phyloP scores from a whole-genome alignment of 768 basidiomycete species.

The Atractiella rhizophila region DNA sequence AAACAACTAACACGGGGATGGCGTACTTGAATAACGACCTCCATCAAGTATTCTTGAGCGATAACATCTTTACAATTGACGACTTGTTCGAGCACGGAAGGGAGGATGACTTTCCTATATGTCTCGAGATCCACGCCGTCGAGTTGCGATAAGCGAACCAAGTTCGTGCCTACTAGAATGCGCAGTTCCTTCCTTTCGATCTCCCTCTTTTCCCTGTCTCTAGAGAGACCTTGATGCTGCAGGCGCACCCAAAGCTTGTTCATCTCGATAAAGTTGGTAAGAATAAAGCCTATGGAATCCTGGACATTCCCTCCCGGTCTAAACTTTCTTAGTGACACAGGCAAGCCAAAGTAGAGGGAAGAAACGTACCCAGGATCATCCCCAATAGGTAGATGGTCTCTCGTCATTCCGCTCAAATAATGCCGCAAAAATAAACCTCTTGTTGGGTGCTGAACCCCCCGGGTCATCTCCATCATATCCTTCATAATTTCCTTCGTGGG shows the following conservation, averaged over 20 bases:
- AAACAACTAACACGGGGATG: background rate
- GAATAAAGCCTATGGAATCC: constrained; percentile 82
- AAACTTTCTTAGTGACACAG: background rate
- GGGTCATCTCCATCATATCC: constrained; percentile 99
- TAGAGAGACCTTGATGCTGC: constrained; percentile 89
- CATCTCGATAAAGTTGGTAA: constrained; percentile 99
- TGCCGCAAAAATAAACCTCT: constrained; percentile 84
- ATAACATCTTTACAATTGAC: constrained; percentile 97
- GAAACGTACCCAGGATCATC: constrained; percentile 44
- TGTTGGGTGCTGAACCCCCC: constrained; percentile 90
- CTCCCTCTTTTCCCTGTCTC: constrained; percentile 91
- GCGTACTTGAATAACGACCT: constrained; percentile 86
- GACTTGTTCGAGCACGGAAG: constrained; percentile 82
- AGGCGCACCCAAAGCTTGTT: constrained; percentile 98
- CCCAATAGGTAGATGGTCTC: constrained; percentile 83
- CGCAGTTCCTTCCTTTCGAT: constrained; percentile 82
- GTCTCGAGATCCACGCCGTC: constrained; percentile 88
- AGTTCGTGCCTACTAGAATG: constrained; percentile 89
- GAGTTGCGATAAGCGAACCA: constrained; percentile 78
- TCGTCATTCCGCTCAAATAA: constrained; percentile 87
- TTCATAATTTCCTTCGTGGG: constrained; percentile 99
- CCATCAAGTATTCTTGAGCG: constrained; percentile 97
- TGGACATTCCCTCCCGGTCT: constrained; percentile 72
- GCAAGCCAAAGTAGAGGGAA: background rate
- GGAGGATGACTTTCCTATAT: constrained; percentile 64